Evolutionary conservation across 139 green algal species (phyloP).

Genomic region (Chlamydomonas sp.): DNA sequence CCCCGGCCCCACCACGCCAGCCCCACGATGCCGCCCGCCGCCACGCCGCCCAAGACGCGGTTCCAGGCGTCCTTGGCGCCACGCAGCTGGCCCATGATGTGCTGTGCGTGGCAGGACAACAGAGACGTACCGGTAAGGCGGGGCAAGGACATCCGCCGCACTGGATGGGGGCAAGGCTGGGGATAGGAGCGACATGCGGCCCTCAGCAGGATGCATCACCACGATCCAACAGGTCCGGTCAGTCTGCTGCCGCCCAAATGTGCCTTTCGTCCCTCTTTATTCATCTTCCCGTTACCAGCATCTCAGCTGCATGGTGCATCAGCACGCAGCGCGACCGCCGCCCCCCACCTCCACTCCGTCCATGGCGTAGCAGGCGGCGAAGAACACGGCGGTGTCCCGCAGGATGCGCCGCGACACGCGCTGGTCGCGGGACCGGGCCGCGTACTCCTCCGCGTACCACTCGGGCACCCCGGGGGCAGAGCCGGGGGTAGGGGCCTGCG

Average conservation of each 20-base stretch:
- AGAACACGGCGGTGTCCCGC: constrained; percentile 15
- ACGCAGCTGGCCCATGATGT: background rate
- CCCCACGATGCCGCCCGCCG: constrained; percentile 19
- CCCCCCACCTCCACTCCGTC: constrained; percentile 21
- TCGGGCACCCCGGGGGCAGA: background rate
- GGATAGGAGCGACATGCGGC: too few species aligned
- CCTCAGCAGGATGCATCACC: too few species aligned
- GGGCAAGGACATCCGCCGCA: background rate
- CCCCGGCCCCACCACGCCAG: background rate
- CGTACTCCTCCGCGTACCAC: constrained; percentile 18
- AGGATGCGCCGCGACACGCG: background rate
- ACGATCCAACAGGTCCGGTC: too few species aligned
- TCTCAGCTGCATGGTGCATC: background rate
- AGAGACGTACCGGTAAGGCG: background rate
- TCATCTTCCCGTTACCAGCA: background rate
- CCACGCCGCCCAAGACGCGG: constrained; percentile 26
- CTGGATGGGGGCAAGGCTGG: background rate
- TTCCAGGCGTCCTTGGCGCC: constrained; percentile 30
- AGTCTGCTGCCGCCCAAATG: background rate
- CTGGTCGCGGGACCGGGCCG: background rate
- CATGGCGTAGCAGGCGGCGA: constrained; percentile 19
- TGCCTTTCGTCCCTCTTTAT: background rate
- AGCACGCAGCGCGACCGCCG: background rate
- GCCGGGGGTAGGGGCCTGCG: background rate
- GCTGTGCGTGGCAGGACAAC: too few species aligned